A percentile compares a stretch with the other conserved stretches of the same genome.
Evolutionary conservation across 495 filamentous ascomycete genomes (phyloP).

Genomic region (Xylaria flabelliformis): DNA sequence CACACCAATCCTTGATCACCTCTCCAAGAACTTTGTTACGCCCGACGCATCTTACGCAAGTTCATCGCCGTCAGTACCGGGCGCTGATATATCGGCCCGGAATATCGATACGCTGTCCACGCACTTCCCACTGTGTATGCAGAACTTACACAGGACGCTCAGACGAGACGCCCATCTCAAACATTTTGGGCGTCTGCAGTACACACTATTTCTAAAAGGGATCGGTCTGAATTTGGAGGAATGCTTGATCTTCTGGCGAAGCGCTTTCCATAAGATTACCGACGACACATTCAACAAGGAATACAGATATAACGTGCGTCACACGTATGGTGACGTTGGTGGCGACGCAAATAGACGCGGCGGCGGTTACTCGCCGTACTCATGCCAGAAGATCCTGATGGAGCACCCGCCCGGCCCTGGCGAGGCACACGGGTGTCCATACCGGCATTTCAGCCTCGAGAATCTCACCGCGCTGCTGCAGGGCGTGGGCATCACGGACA

Average conservation of each 20-base stretch:
- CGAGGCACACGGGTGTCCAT: constrained; percentile 93
- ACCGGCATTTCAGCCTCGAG: constrained; percentile 87
- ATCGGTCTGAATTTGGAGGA: constrained; percentile 92
- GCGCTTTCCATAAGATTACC: constrained; percentile 77
- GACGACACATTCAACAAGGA: constrained; percentile 95
- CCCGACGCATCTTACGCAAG: constrained; percentile 79
- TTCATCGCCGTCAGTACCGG: constrained; percentile 57
- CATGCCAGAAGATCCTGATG: constrained; percentile 91
- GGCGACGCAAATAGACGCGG: constrained; percentile 87
- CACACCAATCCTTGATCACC: constrained; percentile 89
- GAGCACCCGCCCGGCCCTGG: constrained; percentile 84
- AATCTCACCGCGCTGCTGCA: constrained; percentile 81
- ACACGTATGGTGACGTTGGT: constrained; percentile 93
- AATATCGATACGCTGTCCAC: constrained; percentile 82
- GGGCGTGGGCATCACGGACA: constrained; percentile 75
- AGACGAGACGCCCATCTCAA: constrained; percentile 88
- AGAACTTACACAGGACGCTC: constrained; percentile 80
- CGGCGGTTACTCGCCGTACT: constrained; percentile 85
- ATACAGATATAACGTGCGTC: constrained; percentile 95
- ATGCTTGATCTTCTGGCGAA: constrained; percentile 93
- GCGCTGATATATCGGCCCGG: constrained; percentile 76
- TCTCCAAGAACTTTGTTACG: constrained; percentile 89
- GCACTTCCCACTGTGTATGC: constrained; percentile 96
- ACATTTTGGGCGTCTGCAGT: constrained; percentile 93
- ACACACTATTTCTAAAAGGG: constrained; percentile 96